A percentile compares a stretch with the other conserved stretches of the same genome.
Conservation (phyloP, 2,329 filamentous ascomycete genomes). For the Thelonectria discophora region DNA sequence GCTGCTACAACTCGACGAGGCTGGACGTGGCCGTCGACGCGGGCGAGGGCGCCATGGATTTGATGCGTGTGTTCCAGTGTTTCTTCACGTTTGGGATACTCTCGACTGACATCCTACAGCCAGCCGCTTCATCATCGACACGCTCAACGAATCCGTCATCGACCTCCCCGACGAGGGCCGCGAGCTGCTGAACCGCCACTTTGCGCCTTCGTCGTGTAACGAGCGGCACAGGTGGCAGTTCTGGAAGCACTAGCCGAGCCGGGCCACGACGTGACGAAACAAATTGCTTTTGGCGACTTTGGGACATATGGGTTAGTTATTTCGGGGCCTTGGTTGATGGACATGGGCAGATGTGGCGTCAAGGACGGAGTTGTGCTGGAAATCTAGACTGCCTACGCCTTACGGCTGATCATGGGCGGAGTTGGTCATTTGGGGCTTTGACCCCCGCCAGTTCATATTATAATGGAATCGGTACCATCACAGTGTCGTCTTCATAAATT, state of each 20-base stretch:
- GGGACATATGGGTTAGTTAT: background rate
- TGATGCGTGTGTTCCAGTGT: slow-evolving; percentile 54
- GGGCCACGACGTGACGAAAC: too few relatives aligned
- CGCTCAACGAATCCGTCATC: slow-evolving; percentile 50
- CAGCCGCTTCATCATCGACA: slow-evolving; percentile 53
- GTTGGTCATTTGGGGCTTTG: slow-evolving; percentile 8
- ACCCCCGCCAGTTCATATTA: slow-evolving; percentile 21
- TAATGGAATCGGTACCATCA: slow-evolving; percentile 21
- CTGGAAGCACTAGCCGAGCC: slow-evolving; percentile 42
- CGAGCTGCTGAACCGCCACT: slow-evolving; percentile 46
- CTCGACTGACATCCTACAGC: slow-evolving; percentile 36
- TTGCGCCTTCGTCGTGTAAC: slow-evolving; percentile 31
- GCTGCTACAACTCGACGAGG: slow-evolving; percentile 59
- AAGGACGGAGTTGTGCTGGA: slow-evolving; percentile 1
- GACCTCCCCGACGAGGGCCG: slow-evolving; percentile 50
- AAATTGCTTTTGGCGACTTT: too few relatives aligned
- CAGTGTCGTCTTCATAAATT: slow-evolving; percentile 46
- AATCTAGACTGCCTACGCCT: slow-evolving; percentile 13
- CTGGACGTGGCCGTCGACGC: slow-evolving; percentile 58
- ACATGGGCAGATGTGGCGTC: slow-evolving; percentile 19
- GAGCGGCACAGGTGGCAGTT: slow-evolving; percentile 42
- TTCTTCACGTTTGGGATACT: background rate
- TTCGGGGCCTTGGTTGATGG: background rate
- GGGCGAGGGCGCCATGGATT: slow-evolving; percentile 48
- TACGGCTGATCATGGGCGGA: background rate